These are phyloP conservation scores for Linum lewisii DNA, from an alignment of 345 rosid genomes.

Conservation along the genomic window DNA sequence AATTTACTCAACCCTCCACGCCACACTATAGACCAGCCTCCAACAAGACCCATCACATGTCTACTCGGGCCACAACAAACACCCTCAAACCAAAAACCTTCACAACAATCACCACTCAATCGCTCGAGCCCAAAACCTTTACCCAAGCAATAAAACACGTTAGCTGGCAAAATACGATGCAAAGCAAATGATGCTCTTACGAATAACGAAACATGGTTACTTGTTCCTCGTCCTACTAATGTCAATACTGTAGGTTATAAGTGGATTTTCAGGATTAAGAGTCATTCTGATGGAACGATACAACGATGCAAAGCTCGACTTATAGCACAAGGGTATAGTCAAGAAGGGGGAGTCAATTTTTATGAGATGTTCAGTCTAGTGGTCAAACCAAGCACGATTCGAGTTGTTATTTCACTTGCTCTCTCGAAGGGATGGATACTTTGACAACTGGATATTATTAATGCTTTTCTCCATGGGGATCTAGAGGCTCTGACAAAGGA, in stretches of 20 bases:
- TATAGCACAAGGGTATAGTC: neutral
- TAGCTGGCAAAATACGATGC: neutral
- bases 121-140: neutral
- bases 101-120: too few species aligned
- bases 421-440: neutral
- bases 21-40: too few species aligned
- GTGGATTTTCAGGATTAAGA: neutral
- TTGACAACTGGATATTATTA: neutral
- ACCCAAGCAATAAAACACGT: neutral
- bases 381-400: neutral
- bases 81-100: too few species aligned
- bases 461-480: neutral
- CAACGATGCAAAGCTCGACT: neutral
- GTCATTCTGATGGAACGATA: neutral
- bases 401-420: neutral
- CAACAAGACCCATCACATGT: too few species aligned
- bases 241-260: neutral
- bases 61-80: too few species aligned
- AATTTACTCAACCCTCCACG: too few species aligned
- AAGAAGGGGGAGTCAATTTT: neutral
- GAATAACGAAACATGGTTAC: neutral
- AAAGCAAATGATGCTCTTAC: neutral
- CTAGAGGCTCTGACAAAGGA: too few species aligned
- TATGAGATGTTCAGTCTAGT: neutral
- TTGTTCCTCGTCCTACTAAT: neutral